Percentiles rank a stretch among this genome's conserved stretches.
Conservation (phyloP, 2,329 filamentous ascomycete genomes). For the Fusarium nisikadoi region DNA sequence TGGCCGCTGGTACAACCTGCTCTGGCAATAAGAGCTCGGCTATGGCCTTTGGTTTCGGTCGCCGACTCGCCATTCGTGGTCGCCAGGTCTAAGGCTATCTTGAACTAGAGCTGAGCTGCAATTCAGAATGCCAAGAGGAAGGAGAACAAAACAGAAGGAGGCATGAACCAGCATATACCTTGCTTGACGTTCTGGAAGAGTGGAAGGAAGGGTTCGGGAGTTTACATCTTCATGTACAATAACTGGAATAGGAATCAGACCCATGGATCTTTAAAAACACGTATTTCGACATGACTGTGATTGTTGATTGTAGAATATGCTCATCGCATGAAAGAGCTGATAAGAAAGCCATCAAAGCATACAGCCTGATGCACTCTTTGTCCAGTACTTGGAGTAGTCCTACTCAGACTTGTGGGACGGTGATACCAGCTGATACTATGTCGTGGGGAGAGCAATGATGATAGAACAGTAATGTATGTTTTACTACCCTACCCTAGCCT, state of each 20-base stretch:
- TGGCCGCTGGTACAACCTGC: conserved; percentile 67
- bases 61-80: conserved; percentile 33
- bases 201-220: conserved; percentile 17
- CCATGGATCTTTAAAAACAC: conserved; percentile 26
- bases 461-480: not conserved
- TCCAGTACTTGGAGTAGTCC: not conserved
- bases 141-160: not conserved
- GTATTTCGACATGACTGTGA: conserved; percentile 12
- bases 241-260: conserved; percentile 25
- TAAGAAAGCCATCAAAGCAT: not conserved
- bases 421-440: not conserved
- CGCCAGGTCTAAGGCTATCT: conserved; percentile 23
- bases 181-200: conserved; percentile 15
- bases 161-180: conserved; percentile 6
- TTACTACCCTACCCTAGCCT: not conserved
- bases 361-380: not conserved
- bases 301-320: not conserved
- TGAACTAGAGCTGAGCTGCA: not conserved
- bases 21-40: conserved; percentile 42
- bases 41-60: conserved; percentile 38
- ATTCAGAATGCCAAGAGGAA: conserved; percentile 17
- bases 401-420: not conserved
- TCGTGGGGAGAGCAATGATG: not conserved
- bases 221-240: conserved; percentile 33
- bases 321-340: not conserved